Evolutionary conservation across 139 green algal genomes (phyloP), one percentile per base, ranked within the genome.

Genomic region (Auxenochlorella pyrenoidosa): DNA sequence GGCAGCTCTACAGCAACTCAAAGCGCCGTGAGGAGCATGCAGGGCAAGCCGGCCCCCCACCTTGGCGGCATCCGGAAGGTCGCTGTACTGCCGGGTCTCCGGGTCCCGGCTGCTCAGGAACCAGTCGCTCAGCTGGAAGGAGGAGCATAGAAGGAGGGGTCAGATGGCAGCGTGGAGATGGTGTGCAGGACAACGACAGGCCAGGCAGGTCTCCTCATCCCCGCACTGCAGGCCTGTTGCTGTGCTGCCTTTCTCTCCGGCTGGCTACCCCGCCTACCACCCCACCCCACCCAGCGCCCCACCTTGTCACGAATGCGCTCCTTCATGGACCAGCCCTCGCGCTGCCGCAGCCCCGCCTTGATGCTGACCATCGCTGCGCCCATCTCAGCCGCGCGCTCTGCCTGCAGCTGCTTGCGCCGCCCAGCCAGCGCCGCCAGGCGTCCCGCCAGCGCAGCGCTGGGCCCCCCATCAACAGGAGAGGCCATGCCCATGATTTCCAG

Each of bases 291-390:
- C 38, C 12, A n/a, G 18, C 36, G 1, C 12, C 89, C 34, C 58
- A 94, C 94, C 91, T 96, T 97, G 89, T 98, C 96, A 85, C 98
- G 95, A 54, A 98, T 95, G 1, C 89, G 91, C 88, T 98, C 96
- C 36, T 95, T 92, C 96, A 98, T 98, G 84, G 95, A 95, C 83
- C 95, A 93, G 18, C 96, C 96, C 86, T 98, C 96, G 34, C 92
- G 89, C 84, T 97, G 91, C 36, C 85, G 70, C 85, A 98, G 91
- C 90, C 95, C 96, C 32, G 87, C 84, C 89, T 97, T 97, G 32
- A 97, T 87, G 28, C 66, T 43, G 41, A 96, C 91, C 19, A 98
- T 65, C 10, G 94, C 94, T 19, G 94, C 89, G 47, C 96, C 93
- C 87, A 97, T 96, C 88, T 94, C 95, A 78, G 65, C 89, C 26